Percentiles rank a stretch among this genome's conserved stretches.
Conservation (phyloP, 768 basidiomycete species). For the Suillus luteus region DNA sequence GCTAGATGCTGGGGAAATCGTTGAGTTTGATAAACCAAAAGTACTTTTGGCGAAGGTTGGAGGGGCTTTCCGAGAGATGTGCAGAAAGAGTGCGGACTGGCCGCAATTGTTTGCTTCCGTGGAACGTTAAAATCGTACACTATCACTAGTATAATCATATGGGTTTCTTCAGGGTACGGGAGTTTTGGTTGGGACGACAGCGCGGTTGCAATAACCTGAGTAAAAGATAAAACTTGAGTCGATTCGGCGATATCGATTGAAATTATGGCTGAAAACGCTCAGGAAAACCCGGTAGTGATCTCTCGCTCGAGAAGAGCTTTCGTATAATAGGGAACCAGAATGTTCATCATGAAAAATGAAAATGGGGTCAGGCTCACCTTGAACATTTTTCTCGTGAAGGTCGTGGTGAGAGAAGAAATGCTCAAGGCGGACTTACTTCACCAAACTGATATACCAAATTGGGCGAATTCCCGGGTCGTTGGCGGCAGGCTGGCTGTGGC, state of each 20-base stretch:
- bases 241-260: not conserved
- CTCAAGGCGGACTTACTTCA: not conserved
- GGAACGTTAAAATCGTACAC: constrained; percentile 4
- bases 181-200: not conserved
- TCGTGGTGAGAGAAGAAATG: not conserved
- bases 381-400: not conserved
- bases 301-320: constrained; percentile 35
- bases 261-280: constrained; percentile 24
- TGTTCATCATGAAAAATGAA: constrained; percentile 41
- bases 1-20: constrained; percentile 67
- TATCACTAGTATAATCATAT: not conserved
- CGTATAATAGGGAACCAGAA: constrained; percentile 68
- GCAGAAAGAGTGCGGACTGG: constrained; percentile 61
- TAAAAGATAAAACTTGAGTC: not conserved
- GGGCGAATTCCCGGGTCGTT: not conserved
- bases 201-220: not conserved
- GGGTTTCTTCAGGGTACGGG: not conserved
- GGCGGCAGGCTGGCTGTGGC: not conserved
- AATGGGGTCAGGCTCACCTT: not conserved
- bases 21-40: constrained; percentile 75
- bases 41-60: constrained; percentile 52
- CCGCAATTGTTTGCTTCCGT: constrained; percentile 35
- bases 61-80: constrained; percentile 70
- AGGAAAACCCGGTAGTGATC: constrained; percentile 49
- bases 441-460: not conserved